These are phyloP conservation scores for Leucosporidium yakuticum DNA, from an alignment of 768 basidiomycete genomes.

Conservation along the genomic window DNA sequence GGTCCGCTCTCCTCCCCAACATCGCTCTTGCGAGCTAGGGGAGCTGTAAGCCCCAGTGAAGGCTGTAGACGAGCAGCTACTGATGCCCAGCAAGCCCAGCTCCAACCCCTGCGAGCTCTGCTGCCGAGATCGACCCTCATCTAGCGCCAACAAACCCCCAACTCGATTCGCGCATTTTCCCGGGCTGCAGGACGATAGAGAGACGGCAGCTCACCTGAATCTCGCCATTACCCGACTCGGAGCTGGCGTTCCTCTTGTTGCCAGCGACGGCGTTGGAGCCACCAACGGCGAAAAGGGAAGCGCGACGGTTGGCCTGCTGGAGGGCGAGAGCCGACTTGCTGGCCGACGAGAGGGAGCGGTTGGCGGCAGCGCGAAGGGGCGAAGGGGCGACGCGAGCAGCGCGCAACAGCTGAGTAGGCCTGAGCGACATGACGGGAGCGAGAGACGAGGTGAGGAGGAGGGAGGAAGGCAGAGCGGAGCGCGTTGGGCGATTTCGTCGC, in stretches of 20 bases:
- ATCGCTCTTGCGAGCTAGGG: not conserved
- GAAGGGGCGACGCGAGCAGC: not conserved
- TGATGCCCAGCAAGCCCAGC: not conserved
- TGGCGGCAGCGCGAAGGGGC: not conserved
- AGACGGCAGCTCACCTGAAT: slow-evolving; percentile 17
- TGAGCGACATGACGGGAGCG: not conserved
- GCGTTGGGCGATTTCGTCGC: too few relatives aligned
- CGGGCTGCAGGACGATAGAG: too few relatives aligned
- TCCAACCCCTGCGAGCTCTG: not conserved
- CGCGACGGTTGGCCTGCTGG: slow-evolving; percentile 10
- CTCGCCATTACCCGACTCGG: slow-evolving; percentile 19
- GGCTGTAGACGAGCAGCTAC: not conserved
- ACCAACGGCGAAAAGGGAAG: slow-evolving; percentile 12
- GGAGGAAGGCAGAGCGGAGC: too few relatives aligned
- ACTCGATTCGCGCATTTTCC: not conserved
- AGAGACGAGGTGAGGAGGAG: not conserved
- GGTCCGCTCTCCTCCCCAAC: not conserved
- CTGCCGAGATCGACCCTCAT: not conserved
- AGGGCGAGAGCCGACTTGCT: slow-evolving; percentile 5
- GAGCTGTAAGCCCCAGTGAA: not conserved
- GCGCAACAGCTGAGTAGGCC: not conserved
- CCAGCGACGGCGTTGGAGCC: slow-evolving; percentile 5
- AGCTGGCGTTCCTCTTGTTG: slow-evolving; percentile 18
- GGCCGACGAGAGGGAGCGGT: slow-evolving; percentile 16
- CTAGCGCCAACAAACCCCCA: not conserved